phyloP scores from a whole-genome alignment of 2,329 filamentous ascomycete species.

The Alternaria postmessia region DNA sequence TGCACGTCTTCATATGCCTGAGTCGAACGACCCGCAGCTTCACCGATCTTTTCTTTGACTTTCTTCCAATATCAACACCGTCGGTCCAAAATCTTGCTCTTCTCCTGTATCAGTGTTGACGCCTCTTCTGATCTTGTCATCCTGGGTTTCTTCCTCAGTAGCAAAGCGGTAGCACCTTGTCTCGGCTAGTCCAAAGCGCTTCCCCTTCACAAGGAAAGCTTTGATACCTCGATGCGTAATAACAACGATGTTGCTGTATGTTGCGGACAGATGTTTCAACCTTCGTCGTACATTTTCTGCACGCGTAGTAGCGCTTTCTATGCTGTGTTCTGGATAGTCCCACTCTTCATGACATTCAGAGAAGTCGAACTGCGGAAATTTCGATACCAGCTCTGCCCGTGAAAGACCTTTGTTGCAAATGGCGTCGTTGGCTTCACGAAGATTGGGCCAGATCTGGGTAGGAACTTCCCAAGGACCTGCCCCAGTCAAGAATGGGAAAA shows the following conservation, averaged over 20 bases:
- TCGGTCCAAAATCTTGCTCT: constrained; percentile 32
- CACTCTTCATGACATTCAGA: constrained; percentile 21
- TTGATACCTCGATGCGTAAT: constrained; percentile 32
- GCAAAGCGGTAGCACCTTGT: constrained; percentile 26
- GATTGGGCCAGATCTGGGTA: constrained; percentile 33
- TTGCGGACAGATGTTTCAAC: constrained; percentile 16
- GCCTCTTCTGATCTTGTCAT: constrained; percentile 16
- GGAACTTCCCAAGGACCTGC: neutral
- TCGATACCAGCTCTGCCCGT: constrained; percentile 14
- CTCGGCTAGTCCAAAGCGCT: constrained; percentile 26
- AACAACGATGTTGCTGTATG: constrained; percentile 23
- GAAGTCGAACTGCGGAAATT: constrained; percentile 31
- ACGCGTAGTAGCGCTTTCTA: constrained; percentile 14
- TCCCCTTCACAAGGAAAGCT: constrained; percentile 25
- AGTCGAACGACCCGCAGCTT: neutral
- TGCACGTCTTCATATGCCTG: neutral
- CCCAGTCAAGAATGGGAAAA: constrained; percentile 21
- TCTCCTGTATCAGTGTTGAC: constrained; percentile 20
- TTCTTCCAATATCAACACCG: constrained; percentile 20
- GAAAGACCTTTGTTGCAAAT: constrained; percentile 27
- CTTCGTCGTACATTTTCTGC: constrained; percentile 25
- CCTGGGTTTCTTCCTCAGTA: constrained; percentile 15
- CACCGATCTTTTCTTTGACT: neutral
- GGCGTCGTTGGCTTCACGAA: constrained; percentile 29
- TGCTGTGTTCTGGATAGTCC: constrained; percentile 23